Evolutionary conservation across 306 rosid genomes (phyloP), one percentile per base, ranked within the genome.

Genomic region (Ziziphus jujuba): DNA sequence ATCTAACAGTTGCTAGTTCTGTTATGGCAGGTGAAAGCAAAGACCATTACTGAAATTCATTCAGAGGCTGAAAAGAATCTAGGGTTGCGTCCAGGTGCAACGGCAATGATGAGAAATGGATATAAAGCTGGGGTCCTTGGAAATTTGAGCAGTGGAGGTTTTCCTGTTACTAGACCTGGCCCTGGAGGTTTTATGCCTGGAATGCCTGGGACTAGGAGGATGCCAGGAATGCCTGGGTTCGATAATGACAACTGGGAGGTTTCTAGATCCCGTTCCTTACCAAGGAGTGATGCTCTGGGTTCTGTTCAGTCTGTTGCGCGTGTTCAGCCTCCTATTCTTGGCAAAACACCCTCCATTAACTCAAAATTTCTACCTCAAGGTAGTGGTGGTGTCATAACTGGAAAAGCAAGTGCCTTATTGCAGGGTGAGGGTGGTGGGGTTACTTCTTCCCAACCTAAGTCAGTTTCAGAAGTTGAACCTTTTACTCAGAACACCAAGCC

Each of bases 1-100:
- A 21, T 71, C 69, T 77, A 40, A 66, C 54, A 52, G 9, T 0
- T 43, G 55, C 55, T 43, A 6, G 5, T 48, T 52, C 69, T 73
- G 17, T 52, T 57, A 36, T 73, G 71, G 33, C 78, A 80, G 85
- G 73, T 80, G 55, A 80, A 72, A 72, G 85, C 85, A 47, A 80
- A 72, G 63, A 80, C 85, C 38, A 76, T 76, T 63, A 63, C 66
- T 21, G 81, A 80, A 76, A 80, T 76, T 44, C 79, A 80, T 80
- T 68, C 73, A 25, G 85, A 80, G 63, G 84, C 81, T 20, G 85
- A 80, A 47, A 80, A 80, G 79, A 80, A 63, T 68, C 44, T 76
- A 16, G 85, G 85, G 36, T 54, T 76, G 59, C 79, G 78, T 45
- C 75, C 85, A 14, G 85, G 81, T 67, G 65, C 81, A 11, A 76